Evolutionary conservation across 331 rosid species (phyloP).

Genomic region (Quercus lobata): DNA sequence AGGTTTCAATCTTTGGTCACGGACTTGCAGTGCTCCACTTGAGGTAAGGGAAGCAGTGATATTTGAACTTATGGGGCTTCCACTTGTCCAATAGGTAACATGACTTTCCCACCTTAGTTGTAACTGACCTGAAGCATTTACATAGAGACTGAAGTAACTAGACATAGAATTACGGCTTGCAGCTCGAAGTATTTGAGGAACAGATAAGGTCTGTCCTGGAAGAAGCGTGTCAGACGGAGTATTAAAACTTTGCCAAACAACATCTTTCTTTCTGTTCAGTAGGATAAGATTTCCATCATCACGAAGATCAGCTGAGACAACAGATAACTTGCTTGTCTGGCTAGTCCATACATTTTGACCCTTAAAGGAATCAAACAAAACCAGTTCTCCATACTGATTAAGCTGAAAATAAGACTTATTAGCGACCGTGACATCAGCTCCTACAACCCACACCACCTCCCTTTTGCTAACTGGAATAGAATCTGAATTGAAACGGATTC

Average conservation of each 20-base stretch:
- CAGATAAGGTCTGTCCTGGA: conserved; percentile 70
- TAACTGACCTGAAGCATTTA: conserved; percentile 66
- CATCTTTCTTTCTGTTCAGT: conserved; percentile 30
- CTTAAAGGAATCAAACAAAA: conserved; percentile 50
- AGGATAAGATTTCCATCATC: conserved; percentile 75
- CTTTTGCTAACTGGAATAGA: conserved; percentile 50
- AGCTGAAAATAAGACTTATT: conserved; percentile 57
- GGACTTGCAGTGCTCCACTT: conserved; percentile 65
- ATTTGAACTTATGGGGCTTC: conserved; percentile 41
- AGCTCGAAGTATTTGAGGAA: conserved; percentile 47
- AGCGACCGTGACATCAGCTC: conserved; percentile 48
- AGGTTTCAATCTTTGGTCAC: conserved; percentile 30
- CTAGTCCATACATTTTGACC: conserved; percentile 49
- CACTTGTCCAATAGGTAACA: conserved; percentile 62
- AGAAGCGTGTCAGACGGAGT: conserved; percentile 72
- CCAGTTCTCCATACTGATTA: conserved; percentile 50
- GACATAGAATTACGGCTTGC: conserved; percentile 38
- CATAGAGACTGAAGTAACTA: conserved; percentile 65
- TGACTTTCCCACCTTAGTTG: conserved; percentile 68
- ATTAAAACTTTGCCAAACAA: conserved; percentile 75
- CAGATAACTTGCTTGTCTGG: conserved; percentile 36
- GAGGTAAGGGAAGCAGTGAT: conserved; percentile 50
- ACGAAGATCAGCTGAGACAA: conserved; percentile 50
- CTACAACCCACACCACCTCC: conserved; percentile 66
- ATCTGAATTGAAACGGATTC: conserved; percentile 65